phyloP scores from a whole-genome alignment of 2,329 filamentous ascomycete species.

The Ceratocystiopsis minuta region DNA sequence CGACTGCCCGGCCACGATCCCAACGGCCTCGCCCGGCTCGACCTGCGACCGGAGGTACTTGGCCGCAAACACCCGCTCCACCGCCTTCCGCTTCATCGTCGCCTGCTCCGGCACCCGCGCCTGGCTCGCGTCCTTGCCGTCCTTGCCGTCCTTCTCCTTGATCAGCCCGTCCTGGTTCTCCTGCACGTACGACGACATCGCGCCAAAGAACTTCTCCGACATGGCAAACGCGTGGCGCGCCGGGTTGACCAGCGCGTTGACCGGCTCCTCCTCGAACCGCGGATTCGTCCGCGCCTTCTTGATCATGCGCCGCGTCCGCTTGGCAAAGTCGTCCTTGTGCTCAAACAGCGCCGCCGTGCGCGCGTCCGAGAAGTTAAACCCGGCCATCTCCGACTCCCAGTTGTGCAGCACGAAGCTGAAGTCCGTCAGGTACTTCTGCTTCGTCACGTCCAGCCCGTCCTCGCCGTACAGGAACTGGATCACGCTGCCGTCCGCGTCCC shows the following conservation, averaged over 20 bases:
- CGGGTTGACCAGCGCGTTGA: slow-evolving; percentile 54
- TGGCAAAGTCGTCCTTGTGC: slow-evolving; percentile 44
- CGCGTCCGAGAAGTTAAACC: slow-evolving; percentile 46
- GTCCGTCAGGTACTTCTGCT: slow-evolving; percentile 77
- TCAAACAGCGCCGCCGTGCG: slow-evolving; percentile 28
- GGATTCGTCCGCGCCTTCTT: slow-evolving; percentile 47
- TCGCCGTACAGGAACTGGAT: slow-evolving; percentile 95
- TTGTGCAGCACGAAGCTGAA: slow-evolving; percentile 86
- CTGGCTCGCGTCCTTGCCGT: background rate
- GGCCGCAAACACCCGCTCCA: slow-evolving; percentile 69
- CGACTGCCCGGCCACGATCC: slow-evolving; percentile 90
- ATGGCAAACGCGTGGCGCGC: slow-evolving; percentile 67
- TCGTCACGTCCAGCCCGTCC: slow-evolving; percentile 84
- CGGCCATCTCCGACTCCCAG: slow-evolving; percentile 58
- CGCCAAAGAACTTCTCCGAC: slow-evolving; percentile 67
- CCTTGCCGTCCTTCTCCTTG: slow-evolving; percentile 27
- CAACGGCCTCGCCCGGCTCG: slow-evolving; percentile 89
- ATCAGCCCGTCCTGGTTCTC: slow-evolving; percentile 49
- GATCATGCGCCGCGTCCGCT: slow-evolving; percentile 65
- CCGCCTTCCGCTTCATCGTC: slow-evolving; percentile 46
- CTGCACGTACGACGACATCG: slow-evolving; percentile 61
- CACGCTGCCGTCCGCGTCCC: slow-evolving; percentile 82
- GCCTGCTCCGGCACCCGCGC: slow-evolving; percentile 13
- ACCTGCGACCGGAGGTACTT: slow-evolving; percentile 88
- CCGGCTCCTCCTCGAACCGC: slow-evolving; percentile 51